Evolutionary conservation across 2,329 filamentous ascomycete genomes (phyloP), one percentile per base, ranked within the genome.

Genomic region (Nemania sp.): DNA sequence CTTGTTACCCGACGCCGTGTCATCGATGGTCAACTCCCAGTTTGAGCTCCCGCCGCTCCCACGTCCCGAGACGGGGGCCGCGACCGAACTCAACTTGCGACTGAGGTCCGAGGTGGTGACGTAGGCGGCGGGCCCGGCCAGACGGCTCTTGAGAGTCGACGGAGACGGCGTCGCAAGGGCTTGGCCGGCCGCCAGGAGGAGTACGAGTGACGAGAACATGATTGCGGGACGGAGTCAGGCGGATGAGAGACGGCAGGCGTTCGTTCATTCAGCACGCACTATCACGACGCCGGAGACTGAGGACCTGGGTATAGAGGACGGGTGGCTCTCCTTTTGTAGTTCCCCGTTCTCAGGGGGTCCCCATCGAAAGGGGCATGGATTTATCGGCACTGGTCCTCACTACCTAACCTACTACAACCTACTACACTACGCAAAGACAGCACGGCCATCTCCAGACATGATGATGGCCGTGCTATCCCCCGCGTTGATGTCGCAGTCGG

Each of bases 1-100:
- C 62, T 76, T 78, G 60, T 74, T 62, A 15, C 77, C 77, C 4
- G 70, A 60, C 1, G 70, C 39, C 18, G 74, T 74, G 64, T 79
- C 78, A 56, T 78, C 73, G 52, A 79, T 72, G 59, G 65, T 74
- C 40, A 79, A 69, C 20, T 68, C 60, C 77, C 77, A 79, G 40
- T 69, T 74, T 40, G 71, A 78, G 50, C 65, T 56, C 13, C 69
- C 70, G 2, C 74, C 70, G 15, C 70, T 73, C 29, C 71, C 73
- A 12, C 67, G 60, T 12, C 76, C 76, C 4, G 69, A 63, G 2
- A 76, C 72, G 1, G 77, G 77, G 3, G 73, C 71, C 39, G 70
- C 69, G 50, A 70, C 68, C 11, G 67, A 37, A 63, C 65, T 74
- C 9, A 79, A 67, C 65, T 76, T 75, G 62, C 76, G 73, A n/a